Conservation (phyloP, 2,329 filamentous ascomycete species). For the Phialemoniopsis sp. region DNA sequence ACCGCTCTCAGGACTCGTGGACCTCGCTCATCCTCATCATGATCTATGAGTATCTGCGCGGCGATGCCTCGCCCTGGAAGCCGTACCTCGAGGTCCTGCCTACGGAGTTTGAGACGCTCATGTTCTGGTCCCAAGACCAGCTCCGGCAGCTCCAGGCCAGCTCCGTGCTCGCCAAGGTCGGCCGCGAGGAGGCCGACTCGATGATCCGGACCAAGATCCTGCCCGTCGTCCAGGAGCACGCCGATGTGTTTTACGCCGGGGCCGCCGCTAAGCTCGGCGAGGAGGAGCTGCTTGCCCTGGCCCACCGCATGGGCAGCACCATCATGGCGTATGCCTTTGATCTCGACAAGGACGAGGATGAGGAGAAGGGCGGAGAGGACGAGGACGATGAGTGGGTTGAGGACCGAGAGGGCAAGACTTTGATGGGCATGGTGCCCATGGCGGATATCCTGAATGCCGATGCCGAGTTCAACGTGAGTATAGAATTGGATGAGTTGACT, state of each 20-base stretch:
- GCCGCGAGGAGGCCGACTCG: constrained; percentile 65
- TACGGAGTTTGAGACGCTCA: constrained; percentile 70
- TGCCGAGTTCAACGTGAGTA: constrained; percentile 76
- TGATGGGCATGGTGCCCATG: constrained; percentile 86
- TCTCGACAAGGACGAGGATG: constrained; percentile 47
- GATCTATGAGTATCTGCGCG: constrained; percentile 68
- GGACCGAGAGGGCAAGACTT: constrained; percentile 50
- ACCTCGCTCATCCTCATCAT: constrained; percentile 68
- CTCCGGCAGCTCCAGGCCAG: constrained; percentile 72
- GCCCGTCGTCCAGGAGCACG: constrained; percentile 41
- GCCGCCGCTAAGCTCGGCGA: constrained; percentile 31
- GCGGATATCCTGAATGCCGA: constrained; percentile 89
- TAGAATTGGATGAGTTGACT: constrained; percentile 37
- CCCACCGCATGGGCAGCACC: constrained; percentile 79
- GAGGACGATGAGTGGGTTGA: constrained; percentile 62
- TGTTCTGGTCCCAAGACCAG: constrained; percentile 79
- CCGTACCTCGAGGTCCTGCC: constrained; percentile 77
- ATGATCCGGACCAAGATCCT: constrained; percentile 58
- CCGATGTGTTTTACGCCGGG: constrained; percentile 38
- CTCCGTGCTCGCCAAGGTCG: constrained; percentile 72
- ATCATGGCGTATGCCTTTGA: constrained; percentile 96
- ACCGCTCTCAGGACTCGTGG: constrained; percentile 44
- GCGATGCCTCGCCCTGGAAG: constrained; percentile 63
- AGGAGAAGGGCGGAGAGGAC: constrained; percentile 47
- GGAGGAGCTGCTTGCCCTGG: constrained; percentile 43